Base-by-base conservation (phyloP, 106 monocot genomes). In the Phalaenopsis aphrodite region DNA sequence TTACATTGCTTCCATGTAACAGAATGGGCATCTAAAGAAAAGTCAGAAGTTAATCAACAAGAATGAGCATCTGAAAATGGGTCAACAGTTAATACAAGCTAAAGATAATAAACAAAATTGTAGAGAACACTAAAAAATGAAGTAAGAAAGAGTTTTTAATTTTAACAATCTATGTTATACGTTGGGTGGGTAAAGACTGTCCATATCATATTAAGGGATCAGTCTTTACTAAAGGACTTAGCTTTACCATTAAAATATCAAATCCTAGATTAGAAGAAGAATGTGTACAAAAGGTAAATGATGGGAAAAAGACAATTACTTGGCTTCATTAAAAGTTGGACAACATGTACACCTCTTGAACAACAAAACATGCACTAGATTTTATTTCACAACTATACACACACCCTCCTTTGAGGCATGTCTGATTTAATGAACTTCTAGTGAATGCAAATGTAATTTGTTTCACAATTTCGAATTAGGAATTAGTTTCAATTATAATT, bases 1-100 rank as follows among this genome's bases (percentile, higher is more conserved):
- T 85, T 84, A 56, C 98, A 94, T 14, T 85, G 83, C 75, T 88
- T 92, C 98, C 94, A 98, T 69, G 55, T 57, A n/a, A 86, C 68
- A 75, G 83, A 80, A 76, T 97, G 86, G 79, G 45, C 23, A 80
- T 90, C 97, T 94, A 57, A 78, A 65, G 19, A 83, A 55, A 24
- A 76, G 17, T 19, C 1, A 30, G 23, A 19, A 42, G 19, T 74
- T 19, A 74, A 45, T n/a, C 8, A 10, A 52, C 1, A 8, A 12
- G 14, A 52, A 52, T 9, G 10, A 14, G 52, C 12, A 15, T 52
- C 12, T 52, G 1, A 52, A 52, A 14, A 52, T 12, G 52, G 2
- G 11, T 52, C 52, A 52, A 12, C n/a, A 19, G 43, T 74, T 43
- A 74, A 45, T n/a, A 74, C 12, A 19, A 69, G 30, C 30, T 30